These are phyloP conservation scores for Phytophthora tubulina DNA, from an alignment of 352 stramenopile species.

Conservation along the genomic window DNA sequence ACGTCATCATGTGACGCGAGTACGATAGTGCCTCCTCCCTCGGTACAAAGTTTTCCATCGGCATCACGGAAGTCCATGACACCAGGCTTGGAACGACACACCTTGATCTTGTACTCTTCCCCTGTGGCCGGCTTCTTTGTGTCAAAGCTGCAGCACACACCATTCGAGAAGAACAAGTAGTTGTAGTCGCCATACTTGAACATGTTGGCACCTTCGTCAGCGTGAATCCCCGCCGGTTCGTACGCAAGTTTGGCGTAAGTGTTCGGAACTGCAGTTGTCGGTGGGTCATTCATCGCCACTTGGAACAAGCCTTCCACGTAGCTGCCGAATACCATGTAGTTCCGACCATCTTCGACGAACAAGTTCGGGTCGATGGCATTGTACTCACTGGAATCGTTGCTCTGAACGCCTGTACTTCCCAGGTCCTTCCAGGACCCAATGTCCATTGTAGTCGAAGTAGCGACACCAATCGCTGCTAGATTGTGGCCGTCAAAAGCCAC, in stretches of 20 bases:
- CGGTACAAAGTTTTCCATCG: conserved; percentile 17
- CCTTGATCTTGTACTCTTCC: conserved; percentile 42
- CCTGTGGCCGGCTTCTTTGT: conserved; percentile 18
- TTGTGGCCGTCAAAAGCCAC: conserved; percentile 35
- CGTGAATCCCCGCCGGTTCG: conserved; percentile 22
- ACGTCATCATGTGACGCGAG: conserved; percentile 29
- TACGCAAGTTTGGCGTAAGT: conserved; percentile 36
- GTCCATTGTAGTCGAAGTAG: conserved; percentile 31
- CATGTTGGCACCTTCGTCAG: conserved; percentile 37
- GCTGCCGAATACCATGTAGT: conserved; percentile 41
- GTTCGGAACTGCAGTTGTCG: conserved; percentile 3
- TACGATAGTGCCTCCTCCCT: conserved; percentile 32
- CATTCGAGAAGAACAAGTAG: conserved; percentile 42
- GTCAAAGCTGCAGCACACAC: conserved; percentile 36
- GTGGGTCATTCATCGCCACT: conserved; percentile 22
- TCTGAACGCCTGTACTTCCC: conserved; percentile 22
- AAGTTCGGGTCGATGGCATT: conserved; percentile 40
- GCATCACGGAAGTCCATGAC: conserved; percentile 39
- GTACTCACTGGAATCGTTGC: conserved; percentile 31
- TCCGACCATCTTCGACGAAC: conserved; percentile 20
- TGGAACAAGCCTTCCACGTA: conserved; percentile 34
- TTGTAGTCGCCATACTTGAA: conserved; percentile 38
- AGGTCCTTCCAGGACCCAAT: conserved; percentile 37
- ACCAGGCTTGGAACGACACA: conserved; percentile 34
- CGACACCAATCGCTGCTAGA: conserved; percentile 27